Percentiles rank a stretch among this genome's conserved stretches.
Evolutionary conservation across 2,329 filamentous ascomycete species (phyloP).

Genomic region (Claviceps lovelessii): DNA sequence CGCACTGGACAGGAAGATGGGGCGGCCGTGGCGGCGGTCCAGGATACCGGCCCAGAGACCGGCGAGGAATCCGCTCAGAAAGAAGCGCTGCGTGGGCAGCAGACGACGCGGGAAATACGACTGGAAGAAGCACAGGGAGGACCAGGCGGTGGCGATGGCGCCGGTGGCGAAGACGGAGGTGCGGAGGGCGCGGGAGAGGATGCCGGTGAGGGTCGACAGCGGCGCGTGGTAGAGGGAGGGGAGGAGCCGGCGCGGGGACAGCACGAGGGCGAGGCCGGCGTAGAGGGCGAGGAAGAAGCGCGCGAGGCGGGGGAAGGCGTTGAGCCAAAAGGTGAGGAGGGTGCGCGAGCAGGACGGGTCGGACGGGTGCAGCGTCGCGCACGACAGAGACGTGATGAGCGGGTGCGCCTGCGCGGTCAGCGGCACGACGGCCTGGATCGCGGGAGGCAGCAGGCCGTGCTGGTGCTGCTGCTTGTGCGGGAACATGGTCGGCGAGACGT

Average conservation of each 20-base stretch:
- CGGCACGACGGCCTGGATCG: slow-evolving; percentile 56
- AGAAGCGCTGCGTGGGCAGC: slow-evolving; percentile 74
- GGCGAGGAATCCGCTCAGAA: slow-evolving; percentile 72
- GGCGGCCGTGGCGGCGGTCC: slow-evolving; percentile 48
- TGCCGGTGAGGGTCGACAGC: slow-evolving; percentile 46
- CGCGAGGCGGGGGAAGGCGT: slow-evolving; percentile 63
- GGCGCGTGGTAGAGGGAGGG: slow-evolving; percentile 56
- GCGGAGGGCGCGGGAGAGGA: slow-evolving; percentile 56
- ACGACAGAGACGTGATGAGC: slow-evolving; percentile 70
- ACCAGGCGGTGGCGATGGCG: slow-evolving; percentile 78
- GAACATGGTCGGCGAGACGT: slow-evolving; percentile 75
- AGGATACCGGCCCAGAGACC: slow-evolving; percentile 68
- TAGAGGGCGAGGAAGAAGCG: slow-evolving; percentile 67
- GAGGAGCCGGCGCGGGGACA: slow-evolving; percentile 35
- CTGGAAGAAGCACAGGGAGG: slow-evolving; percentile 79
- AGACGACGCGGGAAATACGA: slow-evolving; percentile 57
- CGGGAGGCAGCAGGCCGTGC: slow-evolving; percentile 40
- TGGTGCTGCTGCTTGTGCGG: slow-evolving; percentile 40
- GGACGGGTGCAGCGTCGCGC: slow-evolving; percentile 73
- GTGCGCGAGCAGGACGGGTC: slow-evolving; percentile 81
- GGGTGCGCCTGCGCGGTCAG: slow-evolving; percentile 78
- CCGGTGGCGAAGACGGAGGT: slow-evolving; percentile 63
- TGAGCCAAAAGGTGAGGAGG: slow-evolving; percentile 75
- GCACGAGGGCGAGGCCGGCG: slow-evolving; percentile 48
- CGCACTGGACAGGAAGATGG: slow-evolving; percentile 65